Base-by-base conservation (phyloP, 106 monocot genomes). In the Dendrobium nobile region DNA sequence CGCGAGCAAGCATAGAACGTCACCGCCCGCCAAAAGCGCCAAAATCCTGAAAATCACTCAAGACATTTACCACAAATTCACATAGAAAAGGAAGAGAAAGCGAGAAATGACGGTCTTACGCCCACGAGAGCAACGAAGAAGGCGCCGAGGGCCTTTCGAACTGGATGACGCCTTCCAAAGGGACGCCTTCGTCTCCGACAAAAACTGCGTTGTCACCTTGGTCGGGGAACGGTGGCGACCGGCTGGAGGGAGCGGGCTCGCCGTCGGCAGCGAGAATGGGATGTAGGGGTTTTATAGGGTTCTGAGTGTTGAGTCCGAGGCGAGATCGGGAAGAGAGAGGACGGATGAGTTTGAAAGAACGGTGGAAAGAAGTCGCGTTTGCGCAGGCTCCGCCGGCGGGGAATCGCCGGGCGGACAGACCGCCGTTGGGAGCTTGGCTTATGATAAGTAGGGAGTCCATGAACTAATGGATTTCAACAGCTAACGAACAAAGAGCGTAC, bases 121-220 rank as follows among this genome's bases (percentile, higher is more conserved):
- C 87, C 88, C 84, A 90, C 26, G 90, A 85, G 44, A 83, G 56
- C 56, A 90, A 54, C 74, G 82, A 73, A 6, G 85, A 67, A 10
- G 78, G 44, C 18, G 28, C n/a, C 7, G 80, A 76, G 41, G 89
- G 86, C 84, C 84, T 89, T 18, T 93, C 96, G 81, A 88, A 82
- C 82, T 90, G 89, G 78, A 96, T 96, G 73, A 96, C 96, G 42
- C 91, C 96, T 79, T 96, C 96, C 26, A 93, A 81, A 16, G 93
- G 93, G 28, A 93, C 90, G 27, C 85, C 90, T 33, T 90, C 85
- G 22, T 90, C 91, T 24, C 86, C 91, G 40, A 91, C 86, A 22
- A 20, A 75, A 7, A 75, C 74, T 17, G 43, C 41, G 5, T 75
- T 20, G 19, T 75, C 74, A 5, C 44, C 43, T 44, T 44, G 74